These are phyloP conservation scores for Nemania abortiva DNA, from an alignment of 2,329 filamentous ascomycete genomes.

Conservation along the genomic window DNA sequence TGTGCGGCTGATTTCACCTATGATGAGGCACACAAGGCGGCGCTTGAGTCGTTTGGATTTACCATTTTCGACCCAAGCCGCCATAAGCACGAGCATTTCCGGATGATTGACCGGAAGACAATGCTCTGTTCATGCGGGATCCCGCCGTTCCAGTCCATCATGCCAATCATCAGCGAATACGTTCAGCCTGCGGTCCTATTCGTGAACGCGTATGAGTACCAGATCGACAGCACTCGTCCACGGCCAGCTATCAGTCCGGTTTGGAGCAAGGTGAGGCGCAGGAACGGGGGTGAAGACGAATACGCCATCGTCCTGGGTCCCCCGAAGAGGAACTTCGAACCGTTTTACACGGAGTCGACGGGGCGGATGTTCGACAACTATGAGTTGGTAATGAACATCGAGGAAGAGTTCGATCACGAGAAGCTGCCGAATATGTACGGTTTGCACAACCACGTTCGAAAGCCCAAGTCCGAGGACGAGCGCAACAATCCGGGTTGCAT, in stretches of 20 bases:
- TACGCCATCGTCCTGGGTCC: neutral
- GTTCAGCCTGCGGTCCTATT: neutral
- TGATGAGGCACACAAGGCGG: slow-evolving; percentile 16
- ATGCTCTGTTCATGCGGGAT: neutral
- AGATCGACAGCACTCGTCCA: neutral
- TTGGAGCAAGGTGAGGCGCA: neutral
- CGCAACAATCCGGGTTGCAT: neutral
- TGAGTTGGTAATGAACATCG: neutral
- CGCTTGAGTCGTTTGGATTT: slow-evolving; percentile 17
- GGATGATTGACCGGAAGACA: slow-evolving; percentile 13
- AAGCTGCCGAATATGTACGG: neutral
- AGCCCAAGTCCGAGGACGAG: neutral
- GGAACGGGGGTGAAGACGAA: neutral
- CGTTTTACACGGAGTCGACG: neutral
- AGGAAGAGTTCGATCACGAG: neutral
- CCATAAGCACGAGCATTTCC: slow-evolving; percentile 23
- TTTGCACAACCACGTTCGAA: neutral
- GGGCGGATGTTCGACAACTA: neutral
- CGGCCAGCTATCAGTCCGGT: neutral
- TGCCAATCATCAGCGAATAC: neutral
- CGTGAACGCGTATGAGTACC: neutral
- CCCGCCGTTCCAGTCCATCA: neutral
- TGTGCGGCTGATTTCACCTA: slow-evolving; percentile 32
- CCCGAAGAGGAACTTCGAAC: neutral
- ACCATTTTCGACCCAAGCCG: slow-evolving; percentile 6